Conservation (phyloP, 2,329 filamentous ascomycete species). For the Pseudocercospora fijiensis region DNA sequence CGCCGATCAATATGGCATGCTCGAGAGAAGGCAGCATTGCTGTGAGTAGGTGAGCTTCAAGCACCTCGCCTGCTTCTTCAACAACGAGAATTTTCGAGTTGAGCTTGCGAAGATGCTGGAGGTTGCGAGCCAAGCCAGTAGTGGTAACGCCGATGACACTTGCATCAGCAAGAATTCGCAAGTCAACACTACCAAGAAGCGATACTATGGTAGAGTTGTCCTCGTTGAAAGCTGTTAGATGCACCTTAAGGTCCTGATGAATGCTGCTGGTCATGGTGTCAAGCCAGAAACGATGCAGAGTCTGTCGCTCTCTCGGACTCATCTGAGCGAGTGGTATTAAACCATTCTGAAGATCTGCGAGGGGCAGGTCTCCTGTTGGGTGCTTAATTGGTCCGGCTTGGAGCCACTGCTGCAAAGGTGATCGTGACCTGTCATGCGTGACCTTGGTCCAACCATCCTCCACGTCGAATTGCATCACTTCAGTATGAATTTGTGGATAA, state of each 20-base stretch:
- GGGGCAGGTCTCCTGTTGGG: not conserved
- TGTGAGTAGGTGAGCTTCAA: constrained; percentile 63
- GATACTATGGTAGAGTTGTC: constrained; percentile 1
- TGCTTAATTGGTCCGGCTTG: not conserved
- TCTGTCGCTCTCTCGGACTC: constrained; percentile 13
- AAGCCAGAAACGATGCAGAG: constrained; percentile 16
- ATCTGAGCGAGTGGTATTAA: not conserved
- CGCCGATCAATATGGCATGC: constrained; percentile 64
- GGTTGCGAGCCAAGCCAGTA: constrained; percentile 56
- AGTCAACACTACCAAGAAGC: constrained; percentile 39
- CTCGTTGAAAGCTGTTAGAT: constrained; percentile 10
- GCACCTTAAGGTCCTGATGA: constrained; percentile 13
- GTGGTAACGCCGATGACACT: constrained; percentile 62
- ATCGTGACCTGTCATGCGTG: not conserved
- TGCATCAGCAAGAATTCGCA: constrained; percentile 44
- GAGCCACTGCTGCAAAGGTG: not conserved
- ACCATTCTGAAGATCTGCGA: constrained; percentile 6
- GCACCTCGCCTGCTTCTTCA: constrained; percentile 68
- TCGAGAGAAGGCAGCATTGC: constrained; percentile 60
- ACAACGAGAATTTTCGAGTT: constrained; percentile 30
- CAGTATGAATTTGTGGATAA: constrained; percentile 23
- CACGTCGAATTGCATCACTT: constrained; percentile 19
- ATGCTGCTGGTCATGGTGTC: constrained; percentile 16
- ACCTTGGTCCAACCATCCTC: not conserved
- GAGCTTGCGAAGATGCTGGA: constrained; percentile 56